phyloP scores from a whole-genome alignment of 768 basidiomycete species.

The Boletellus emodensis region DNA sequence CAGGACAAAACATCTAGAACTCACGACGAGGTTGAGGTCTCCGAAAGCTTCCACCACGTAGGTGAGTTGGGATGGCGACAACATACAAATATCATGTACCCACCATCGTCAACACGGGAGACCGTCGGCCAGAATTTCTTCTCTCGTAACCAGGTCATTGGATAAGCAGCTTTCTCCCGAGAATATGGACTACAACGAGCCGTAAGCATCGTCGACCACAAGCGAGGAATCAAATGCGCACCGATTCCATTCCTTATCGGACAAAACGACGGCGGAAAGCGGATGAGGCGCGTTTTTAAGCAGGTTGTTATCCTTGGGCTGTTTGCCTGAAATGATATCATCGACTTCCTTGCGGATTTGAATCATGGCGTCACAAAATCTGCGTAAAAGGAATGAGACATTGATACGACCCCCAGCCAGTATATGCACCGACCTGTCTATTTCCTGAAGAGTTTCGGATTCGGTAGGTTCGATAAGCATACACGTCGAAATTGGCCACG shows the following conservation, averaged over 20 bases:
- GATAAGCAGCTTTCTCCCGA: slow-evolving; percentile 87
- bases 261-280: slow-evolving; percentile 61
- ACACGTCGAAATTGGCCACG: slow-evolving; percentile 96
- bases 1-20: slow-evolving; percentile 29
- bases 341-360: slow-evolving; percentile 90
- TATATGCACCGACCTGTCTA: slow-evolving; percentile 60
- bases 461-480: slow-evolving; percentile 99
- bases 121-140: slow-evolving; percentile 98
- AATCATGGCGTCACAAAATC: slow-evolving; percentile 99
- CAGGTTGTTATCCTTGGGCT: slow-evolving; percentile 87
- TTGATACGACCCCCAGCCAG: not conserved
- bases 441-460: slow-evolving; percentile 88
- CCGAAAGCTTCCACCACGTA: slow-evolving; percentile 64
- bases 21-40: slow-evolving; percentile 83
- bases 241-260: slow-evolving; percentile 85
- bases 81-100: slow-evolving; percentile 23
- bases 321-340: slow-evolving; percentile 80
- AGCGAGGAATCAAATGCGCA: slow-evolving; percentile 30
- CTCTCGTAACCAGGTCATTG: slow-evolving; percentile 73
- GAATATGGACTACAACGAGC: slow-evolving; percentile 69
- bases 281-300: slow-evolving; percentile 95
- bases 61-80: slow-evolving; percentile 2
- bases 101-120: slow-evolving; percentile 90
- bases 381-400: slow-evolving; percentile 22
- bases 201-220: slow-evolving; percentile 5